Percentiles rank a stretch among this genome's conserved stretches.
These are phyloP conservation scores for Aegilops longissima DNA, from an alignment of 176 grass and related monocot species.

Conservation along the genomic window DNA sequence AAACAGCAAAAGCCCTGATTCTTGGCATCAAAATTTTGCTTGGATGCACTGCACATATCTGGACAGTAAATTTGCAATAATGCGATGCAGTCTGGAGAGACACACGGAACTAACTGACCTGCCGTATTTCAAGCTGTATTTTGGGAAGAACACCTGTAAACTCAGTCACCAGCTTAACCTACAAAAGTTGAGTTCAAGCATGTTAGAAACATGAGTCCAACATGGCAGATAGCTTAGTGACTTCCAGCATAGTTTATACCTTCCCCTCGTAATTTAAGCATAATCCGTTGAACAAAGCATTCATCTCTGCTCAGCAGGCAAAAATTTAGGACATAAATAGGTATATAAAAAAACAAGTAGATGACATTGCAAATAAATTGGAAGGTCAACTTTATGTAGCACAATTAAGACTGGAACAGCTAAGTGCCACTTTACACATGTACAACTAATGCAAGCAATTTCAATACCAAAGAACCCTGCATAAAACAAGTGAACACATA, in stretches of 20 bases:
- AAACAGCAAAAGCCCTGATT: neutral
- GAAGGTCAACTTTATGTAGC: neutral
- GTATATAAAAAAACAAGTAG: slow-evolving; percentile 27
- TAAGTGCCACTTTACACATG: slow-evolving; percentile 25
- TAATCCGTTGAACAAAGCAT: slow-evolving; percentile 74
- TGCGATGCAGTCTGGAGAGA: neutral
- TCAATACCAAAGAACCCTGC: slow-evolving; percentile 12
- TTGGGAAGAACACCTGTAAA: slow-evolving; percentile 82
- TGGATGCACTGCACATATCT: too few relatives aligned
- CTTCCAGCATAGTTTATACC: slow-evolving; percentile 43
- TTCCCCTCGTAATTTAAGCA: slow-evolving; percentile 78
- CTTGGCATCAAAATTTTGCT: neutral
- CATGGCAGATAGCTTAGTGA: neutral
- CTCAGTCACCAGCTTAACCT: slow-evolving; percentile 65
- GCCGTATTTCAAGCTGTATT: slow-evolving; percentile 66
- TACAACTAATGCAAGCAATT: slow-evolving; percentile 13
- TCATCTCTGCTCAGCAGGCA: slow-evolving; percentile 68
- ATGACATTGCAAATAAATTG: neutral
- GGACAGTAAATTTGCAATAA: too few relatives aligned
- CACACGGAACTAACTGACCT: slow-evolving; percentile 49
- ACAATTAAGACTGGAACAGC: neutral
- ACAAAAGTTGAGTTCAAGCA: slow-evolving; percentile 19
- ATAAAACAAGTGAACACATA: neutral
- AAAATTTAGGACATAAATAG: slow-evolving; percentile 12
- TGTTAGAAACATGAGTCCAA: slow-evolving; percentile 30